Evolutionary conservation across 331 rosid species (phyloP), one percentile per base, ranked within the genome.

Genomic region (Acacia concinna): DNA sequence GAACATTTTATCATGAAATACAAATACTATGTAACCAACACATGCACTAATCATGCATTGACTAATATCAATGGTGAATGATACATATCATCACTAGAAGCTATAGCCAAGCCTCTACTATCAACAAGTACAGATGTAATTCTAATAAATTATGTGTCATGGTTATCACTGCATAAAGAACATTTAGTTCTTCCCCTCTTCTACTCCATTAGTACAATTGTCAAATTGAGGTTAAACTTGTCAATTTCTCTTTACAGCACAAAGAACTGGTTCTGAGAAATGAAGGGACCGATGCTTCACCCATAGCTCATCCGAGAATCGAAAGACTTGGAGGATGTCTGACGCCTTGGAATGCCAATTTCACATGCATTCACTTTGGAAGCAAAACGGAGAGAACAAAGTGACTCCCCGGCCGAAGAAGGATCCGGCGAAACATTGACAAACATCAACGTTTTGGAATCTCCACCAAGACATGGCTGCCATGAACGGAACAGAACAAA

Each of bases 401-500:
- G 63, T 18, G 63, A 56, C 63, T 56, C 63, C 63, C 63, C 63
- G 1, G 63, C 7, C 6, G 63, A 56, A 21, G 63, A 59, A 59
- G 66, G 66, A 27, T 59, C 35, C 3, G 35, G 66, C 34, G 66
- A 59, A 12, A 27, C 66, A 27, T 59, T 59, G 20, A 59, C 66
- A 59, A 59, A 59, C 66, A 59, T 59, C 66, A 59, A 59, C 35
- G 66, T 59, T 59, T 56, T 56, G 63, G 63, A 56, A 23, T 56
- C 63, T 56, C 63, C 63, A 56, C 63, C 63, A 56, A 56, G 63
- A 23, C 66, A 59, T 59, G 66, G 66, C 66, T 59, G 17, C 66
- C 66, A 59, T 59, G 34, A 59, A 59, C 0, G 18, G 18, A 59
- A 27, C 63, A 23, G 2, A 54, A 21, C 31, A 23, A 9, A 23